Evolutionary conservation across 768 basidiomycete genomes (phyloP), one percentile per base, ranked within the genome.

Genomic region (Pulveroboletus sp.): DNA sequence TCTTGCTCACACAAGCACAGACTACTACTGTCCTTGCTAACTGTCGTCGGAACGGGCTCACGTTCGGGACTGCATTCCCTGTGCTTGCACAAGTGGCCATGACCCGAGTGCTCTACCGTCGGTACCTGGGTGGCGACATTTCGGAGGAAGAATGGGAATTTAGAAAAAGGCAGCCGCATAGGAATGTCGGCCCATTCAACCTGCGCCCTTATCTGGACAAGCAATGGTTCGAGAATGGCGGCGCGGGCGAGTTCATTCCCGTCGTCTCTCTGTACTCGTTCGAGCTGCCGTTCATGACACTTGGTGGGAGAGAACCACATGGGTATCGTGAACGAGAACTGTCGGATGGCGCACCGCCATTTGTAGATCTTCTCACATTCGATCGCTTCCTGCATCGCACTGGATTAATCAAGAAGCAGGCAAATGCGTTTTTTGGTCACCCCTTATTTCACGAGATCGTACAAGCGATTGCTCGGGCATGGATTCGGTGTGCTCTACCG

Each of bases 151-250:
- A 84, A 59, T 82, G 82, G 81, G 69, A 69, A 19, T 72, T 71
- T 39, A 63, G 81, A 23, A 73, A 68, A 49, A 68, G 60, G 43
- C 72, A 81, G 50, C 78, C 79, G 0, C 75, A 79, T 68, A 64
- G 70, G n/a, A 75, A 63, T 7, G 70, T 65, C 6, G 79, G 80
- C 2, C 80, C 79, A 11, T 52, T 79, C n/a, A 82, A 76, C 60
- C 46, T 79, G 17, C 70, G 81, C 5, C 74, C 75, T 4, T 75
- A 72, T 51, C 71, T 82, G 13, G 73, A 79, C 59, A 52, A 59
- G 21, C 52, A 68, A 2, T 82, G 81, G 80, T 67, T 69, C 39
- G 53, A 68, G 2, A 56, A 48, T 3, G 80, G 80, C 0, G 81
- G 81, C 5, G 59, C 58, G 1, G 62, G 58, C 5, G 76, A 77